Base-by-base conservation (phyloP, 2,329 filamentous ascomycete genomes). In the Whalleya microplaca region DNA sequence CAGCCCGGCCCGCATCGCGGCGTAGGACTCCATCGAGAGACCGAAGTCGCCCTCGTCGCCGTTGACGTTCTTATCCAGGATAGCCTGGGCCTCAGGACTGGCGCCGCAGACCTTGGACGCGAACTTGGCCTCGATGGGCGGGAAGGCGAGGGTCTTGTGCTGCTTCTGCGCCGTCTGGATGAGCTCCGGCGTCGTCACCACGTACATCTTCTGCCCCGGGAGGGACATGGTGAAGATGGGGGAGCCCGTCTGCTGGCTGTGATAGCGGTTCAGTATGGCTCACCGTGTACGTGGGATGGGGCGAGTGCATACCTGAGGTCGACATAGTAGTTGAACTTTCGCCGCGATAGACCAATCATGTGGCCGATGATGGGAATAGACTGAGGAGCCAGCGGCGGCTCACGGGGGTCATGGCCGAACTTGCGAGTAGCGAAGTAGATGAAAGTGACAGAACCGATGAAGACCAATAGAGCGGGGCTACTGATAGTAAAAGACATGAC, bases 181-280 rank as follows among this genome's bases (percentile, higher is more conserved):
- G 19, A 80, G 61, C 0, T 71, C 56, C 0, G 72, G 68, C 1
- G 66, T 69, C 9, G 73, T 73, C 12, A 78, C 70, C 9, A 79
- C 66, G 46, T 79, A 79, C 48, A 78, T 67, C 48, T 75, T 75
- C 27, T 72, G 67, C 3, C 75, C 75, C 1, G 75, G 74, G 37
- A 80, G 64, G 2, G 70, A 56, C 20, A 80, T 58, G 3, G 76
- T 79, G 53, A 74, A 75, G 29, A 79, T 76, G 0, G 76, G 73
- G 1, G 66, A 43, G 27, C 23, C 51, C 3, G 47, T 65, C 29
- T 62, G 53, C 46, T 62, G 41, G 18, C 63, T 66, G 47, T 2
- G 21, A 41, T 32, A 10, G n/a, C n/a, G 2, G 19, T 20, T 37
- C 51, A 48, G n/a, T n/a, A 55, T 21, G 16, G 32, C 8, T 45